Percentiles rank a stretch among this genome's conserved stretches.
These are phyloP conservation scores for Hymenoscyphus infarciens DNA, from an alignment of 2,329 filamentous ascomycete genomes.

Conservation along the genomic window DNA sequence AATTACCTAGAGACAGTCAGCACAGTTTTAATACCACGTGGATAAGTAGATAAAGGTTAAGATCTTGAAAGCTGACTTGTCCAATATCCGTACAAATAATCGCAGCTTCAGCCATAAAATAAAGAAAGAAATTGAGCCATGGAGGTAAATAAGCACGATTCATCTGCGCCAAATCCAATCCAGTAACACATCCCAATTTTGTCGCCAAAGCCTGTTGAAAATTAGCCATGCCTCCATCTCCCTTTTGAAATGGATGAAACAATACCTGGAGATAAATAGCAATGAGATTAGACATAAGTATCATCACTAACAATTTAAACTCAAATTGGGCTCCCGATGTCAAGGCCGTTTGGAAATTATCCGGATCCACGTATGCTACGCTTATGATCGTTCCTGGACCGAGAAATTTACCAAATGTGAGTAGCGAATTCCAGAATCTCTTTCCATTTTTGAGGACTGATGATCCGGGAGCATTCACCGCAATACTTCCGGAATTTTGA, in stretches of 20 bases:
- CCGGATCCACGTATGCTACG: slow-evolving; percentile 39
- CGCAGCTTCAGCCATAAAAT: slow-evolving; percentile 49
- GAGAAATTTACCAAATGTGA: slow-evolving; percentile 44
- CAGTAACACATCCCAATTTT: slow-evolving; percentile 46
- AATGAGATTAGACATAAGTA: slow-evolving; percentile 52
- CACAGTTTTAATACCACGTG: background rate
- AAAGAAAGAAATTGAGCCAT: slow-evolving; percentile 51
- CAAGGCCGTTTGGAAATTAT: slow-evolving; percentile 53
- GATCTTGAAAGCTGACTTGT: slow-evolving; percentile 9
- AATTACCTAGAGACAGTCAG: slow-evolving; percentile 49
- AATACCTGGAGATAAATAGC: slow-evolving; percentile 46
- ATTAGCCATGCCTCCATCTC: background rate
- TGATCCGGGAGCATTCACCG: background rate
- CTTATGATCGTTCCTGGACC: slow-evolving; percentile 42
- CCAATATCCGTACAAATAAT: slow-evolving; percentile 28
- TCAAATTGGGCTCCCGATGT: slow-evolving; percentile 49
- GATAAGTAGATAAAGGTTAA: background rate
- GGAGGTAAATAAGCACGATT: slow-evolving; percentile 46
- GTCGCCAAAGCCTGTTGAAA: slow-evolving; percentile 44
- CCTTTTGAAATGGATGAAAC: background rate
- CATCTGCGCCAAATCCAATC: slow-evolving; percentile 49
- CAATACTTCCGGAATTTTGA: background rate
- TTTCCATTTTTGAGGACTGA: background rate
- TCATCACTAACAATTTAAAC: slow-evolving; percentile 51
- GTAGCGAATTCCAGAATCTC: background rate